A percentile compares a stretch with the other conserved stretches of the same genome.
Evolutionary conservation across 495 filamentous ascomycete species (phyloP).

Genomic region (Saxophila tyrrhenica): DNA sequence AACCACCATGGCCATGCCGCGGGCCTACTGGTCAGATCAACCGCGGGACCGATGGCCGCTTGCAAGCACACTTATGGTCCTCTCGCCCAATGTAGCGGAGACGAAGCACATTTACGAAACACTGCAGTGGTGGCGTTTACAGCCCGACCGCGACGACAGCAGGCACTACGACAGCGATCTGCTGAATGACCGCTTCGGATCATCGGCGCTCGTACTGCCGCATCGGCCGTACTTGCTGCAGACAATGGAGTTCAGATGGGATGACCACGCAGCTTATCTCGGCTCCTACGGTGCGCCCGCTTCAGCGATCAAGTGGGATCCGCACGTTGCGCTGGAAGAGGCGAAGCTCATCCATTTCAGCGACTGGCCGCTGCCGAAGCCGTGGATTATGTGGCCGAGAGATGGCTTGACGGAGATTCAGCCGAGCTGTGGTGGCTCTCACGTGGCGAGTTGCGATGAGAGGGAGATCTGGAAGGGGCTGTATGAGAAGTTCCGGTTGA

Average conservation of each 20-base stretch:
- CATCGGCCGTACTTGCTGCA: constrained; percentile 62
- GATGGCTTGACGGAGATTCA: constrained; percentile 44
- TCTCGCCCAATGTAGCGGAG: constrained; percentile 22
- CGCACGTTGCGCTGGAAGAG: constrained; percentile 48
- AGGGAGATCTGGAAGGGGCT: constrained; percentile 59
- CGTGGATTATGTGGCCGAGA: constrained; percentile 56
- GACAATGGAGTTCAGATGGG: constrained; percentile 55
- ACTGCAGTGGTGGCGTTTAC: constrained; percentile 18
- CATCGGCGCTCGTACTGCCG: constrained; percentile 59
- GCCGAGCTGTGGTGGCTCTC: constrained; percentile 44
- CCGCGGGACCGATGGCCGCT: constrained; percentile 20
- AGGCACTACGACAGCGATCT: constrained; percentile 42
- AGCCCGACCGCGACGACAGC: constrained; percentile 3
- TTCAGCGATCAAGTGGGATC: constrained; percentile 50
- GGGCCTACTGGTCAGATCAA: constrained; percentile 27
- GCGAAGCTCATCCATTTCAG: constrained; percentile 72
- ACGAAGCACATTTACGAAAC: constrained; percentile 17
- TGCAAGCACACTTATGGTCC: constrained; percentile 26
- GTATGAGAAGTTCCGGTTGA: constrained; percentile 54
- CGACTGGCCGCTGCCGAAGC: constrained; percentile 72
- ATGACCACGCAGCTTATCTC: constrained; percentile 49
- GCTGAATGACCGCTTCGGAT: constrained; percentile 56
- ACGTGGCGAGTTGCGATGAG: constrained; percentile 45
- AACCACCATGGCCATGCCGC: constrained; percentile 28
- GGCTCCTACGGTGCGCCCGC: constrained; percentile 37